These are phyloP conservation scores for Pterocarpus santalinus DNA, from an alignment of 306 rosid species.

Conservation along the genomic window DNA sequence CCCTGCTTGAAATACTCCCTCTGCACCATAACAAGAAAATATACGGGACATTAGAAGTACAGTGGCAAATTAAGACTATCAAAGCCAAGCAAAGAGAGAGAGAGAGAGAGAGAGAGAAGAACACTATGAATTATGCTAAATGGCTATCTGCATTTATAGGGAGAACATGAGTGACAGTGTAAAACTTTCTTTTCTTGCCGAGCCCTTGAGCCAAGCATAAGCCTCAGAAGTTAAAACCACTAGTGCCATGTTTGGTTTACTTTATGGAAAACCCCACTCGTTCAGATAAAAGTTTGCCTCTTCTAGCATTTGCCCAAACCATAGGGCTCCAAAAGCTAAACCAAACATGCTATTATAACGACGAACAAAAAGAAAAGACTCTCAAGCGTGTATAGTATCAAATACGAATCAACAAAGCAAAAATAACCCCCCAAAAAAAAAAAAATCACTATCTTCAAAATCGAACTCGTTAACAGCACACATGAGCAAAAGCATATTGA, in stretches of 20 bases:
- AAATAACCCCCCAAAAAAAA: neutral
- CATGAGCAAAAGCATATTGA: neutral
- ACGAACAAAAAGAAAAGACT: too few relatives aligned
- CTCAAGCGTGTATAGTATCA: too few relatives aligned
- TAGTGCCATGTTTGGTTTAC: neutral
- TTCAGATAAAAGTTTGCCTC: too few relatives aligned
- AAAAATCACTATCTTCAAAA: neutral
- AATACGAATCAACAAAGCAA: neutral
- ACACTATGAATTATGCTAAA: neutral
- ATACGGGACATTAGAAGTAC: conserved; percentile 1
- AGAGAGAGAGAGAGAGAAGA: neutral
- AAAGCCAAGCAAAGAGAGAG: neutral
- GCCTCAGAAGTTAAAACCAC: neutral
- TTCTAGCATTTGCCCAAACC: neutral
- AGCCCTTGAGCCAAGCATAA: neutral
- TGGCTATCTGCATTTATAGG: neutral
- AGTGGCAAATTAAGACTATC: neutral
- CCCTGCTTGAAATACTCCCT: conserved; percentile 99
- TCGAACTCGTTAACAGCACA: neutral
- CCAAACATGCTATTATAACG: neutral
- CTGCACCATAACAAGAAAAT: conserved; percentile 56
- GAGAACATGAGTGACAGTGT: neutral
- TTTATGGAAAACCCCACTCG: too few relatives aligned
- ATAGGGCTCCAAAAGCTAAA: neutral
- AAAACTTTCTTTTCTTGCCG: neutral